phyloP scores from a whole-genome alignment of 495 filamentous ascomycete genomes.

The Hypoxylon crocopeplum region DNA sequence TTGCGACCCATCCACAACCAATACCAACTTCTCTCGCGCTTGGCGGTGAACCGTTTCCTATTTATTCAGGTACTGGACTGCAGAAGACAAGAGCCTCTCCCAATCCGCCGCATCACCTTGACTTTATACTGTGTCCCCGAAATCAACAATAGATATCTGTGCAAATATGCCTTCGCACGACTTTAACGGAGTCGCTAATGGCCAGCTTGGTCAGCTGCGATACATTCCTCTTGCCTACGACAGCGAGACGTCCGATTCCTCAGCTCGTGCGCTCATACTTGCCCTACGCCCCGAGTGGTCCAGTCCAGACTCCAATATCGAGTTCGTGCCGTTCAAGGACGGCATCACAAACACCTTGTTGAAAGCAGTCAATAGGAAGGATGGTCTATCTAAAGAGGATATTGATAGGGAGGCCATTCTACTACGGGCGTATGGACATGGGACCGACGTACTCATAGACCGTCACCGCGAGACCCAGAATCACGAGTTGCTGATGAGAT shows the following conservation, averaged over 20 bases:
- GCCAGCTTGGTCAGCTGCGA: slow-evolving; percentile 44
- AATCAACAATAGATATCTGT: neutral
- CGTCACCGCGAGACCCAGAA: slow-evolving; percentile 80
- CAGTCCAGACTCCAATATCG: slow-evolving; percentile 73
- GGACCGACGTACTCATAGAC: slow-evolving; percentile 95
- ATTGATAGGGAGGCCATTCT: slow-evolving; percentile 88
- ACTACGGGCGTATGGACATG: slow-evolving; percentile 91
- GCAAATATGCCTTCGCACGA: slow-evolving; percentile 30
- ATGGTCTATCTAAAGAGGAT: slow-evolving; percentile 76
- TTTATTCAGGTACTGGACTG: slow-evolving; percentile 2
- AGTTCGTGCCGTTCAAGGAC: slow-evolving; percentile 91
- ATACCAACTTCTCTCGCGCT: neutral
- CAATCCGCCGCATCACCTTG: neutral
- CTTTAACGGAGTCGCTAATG: slow-evolving; percentile 27
- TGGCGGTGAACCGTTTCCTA: slow-evolving; percentile 30
- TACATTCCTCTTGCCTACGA: slow-evolving; percentile 79
- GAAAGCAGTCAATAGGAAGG: slow-evolving; percentile 83
- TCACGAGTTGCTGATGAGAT: slow-evolving; percentile 73
- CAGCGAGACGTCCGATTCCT: slow-evolving; percentile 73
- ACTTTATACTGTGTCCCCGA: neutral
- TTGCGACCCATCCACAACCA: slow-evolving; percentile 20
- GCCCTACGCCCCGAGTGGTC: slow-evolving; percentile 86
- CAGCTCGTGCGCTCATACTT: slow-evolving; percentile 79
- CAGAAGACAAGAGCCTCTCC: slow-evolving; percentile 4
- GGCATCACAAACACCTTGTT: slow-evolving; percentile 96